A percentile compares a stretch with the other conserved stretches of the same genome.
Conservation (phyloP, 208 protist genomes). For the Wallacemonas sp. region DNA sequence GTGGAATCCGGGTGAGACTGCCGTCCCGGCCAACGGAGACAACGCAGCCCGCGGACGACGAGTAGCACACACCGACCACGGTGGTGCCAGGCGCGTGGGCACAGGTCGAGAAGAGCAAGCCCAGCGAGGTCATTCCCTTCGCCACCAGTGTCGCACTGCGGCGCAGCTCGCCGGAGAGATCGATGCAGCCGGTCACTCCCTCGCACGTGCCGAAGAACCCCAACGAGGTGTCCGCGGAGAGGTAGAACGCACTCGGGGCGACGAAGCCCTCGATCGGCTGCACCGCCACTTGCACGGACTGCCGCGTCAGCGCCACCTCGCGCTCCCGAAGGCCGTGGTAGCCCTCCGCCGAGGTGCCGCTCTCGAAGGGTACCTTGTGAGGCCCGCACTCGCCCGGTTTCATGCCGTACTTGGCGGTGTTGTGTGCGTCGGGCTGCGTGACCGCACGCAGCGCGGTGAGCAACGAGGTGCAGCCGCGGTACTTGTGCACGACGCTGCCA, state of each 20-base stretch:
- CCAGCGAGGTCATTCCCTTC: constrained; percentile 31
- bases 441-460: constrained; percentile 51
- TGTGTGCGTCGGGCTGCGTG: constrained; percentile 42
- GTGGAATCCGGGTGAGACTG: constrained; percentile 44
- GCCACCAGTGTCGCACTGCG: constrained; percentile 42
- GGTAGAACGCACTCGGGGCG: constrained; percentile 59
- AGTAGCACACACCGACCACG: constrained; percentile 60
- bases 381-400: constrained; percentile 67
- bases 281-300: constrained; percentile 26
- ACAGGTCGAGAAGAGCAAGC: constrained; percentile 33
- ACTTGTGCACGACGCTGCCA: constrained; percentile 67
- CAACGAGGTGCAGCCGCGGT: constrained; percentile 65
- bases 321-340: constrained; percentile 37
- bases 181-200: constrained; percentile 67
- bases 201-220: constrained; percentile 73
- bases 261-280: constrained; percentile 72
- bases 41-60: constrained; percentile 39
- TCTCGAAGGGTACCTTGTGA: constrained; percentile 38
- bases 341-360: constrained; percentile 32
- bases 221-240: constrained; percentile 37
- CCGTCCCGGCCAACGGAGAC: constrained; percentile 63
- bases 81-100: constrained; percentile 27
- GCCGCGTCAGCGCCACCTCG: constrained; percentile 17
- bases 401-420: constrained; percentile 73
- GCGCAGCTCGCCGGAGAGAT: constrained; percentile 54